Evolutionary conservation across 2,329 filamentous ascomycete genomes (phyloP).

Genomic region (Escovopsis weberi): DNA sequence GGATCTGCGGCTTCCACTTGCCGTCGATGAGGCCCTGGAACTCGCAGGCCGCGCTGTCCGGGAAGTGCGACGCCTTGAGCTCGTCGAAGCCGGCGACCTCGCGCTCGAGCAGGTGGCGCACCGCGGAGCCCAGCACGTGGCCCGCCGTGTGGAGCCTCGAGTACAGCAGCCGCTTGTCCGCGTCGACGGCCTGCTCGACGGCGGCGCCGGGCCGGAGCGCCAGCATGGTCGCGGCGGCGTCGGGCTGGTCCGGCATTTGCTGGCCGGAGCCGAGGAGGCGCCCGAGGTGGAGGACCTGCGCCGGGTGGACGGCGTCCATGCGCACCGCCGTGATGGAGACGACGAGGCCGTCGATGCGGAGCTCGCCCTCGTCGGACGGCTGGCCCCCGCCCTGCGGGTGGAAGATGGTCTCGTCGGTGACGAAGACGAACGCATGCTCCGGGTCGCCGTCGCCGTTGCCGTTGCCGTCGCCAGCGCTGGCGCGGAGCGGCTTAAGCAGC

Average conservation of each 20-base stretch:
- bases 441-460: slow-evolving; percentile 11
- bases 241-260: neutral
- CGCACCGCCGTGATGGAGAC: slow-evolving; percentile 38
- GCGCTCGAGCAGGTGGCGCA: slow-evolving; percentile 40
- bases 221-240: slow-evolving; percentile 18
- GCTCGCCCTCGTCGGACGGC: slow-evolving; percentile 47
- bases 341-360: neutral
- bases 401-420: slow-evolving; percentile 55
- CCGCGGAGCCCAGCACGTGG: slow-evolving; percentile 55
- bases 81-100: slow-evolving; percentile 44
- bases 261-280: slow-evolving; percentile 23
- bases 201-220: slow-evolving; percentile 4
- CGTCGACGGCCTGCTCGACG: slow-evolving; percentile 45
- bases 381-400: slow-evolving; percentile 64
- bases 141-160: slow-evolving; percentile 61
- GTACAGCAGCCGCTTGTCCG: slow-evolving; percentile 43
- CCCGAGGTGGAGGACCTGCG: slow-evolving; percentile 52
- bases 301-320: slow-evolving; percentile 32
- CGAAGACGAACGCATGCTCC: slow-evolving; percentile 38
- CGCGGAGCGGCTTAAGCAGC: slow-evolving; percentile 34
- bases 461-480: slow-evolving; percentile 7
- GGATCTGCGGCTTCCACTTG: slow-evolving; percentile 46
- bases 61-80: slow-evolving; percentile 58
- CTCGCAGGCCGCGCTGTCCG: slow-evolving; percentile 51
- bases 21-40: slow-evolving; percentile 54